phyloP scores from a whole-genome alignment of 306 rosid genomes.

The Vigna mungo region DNA sequence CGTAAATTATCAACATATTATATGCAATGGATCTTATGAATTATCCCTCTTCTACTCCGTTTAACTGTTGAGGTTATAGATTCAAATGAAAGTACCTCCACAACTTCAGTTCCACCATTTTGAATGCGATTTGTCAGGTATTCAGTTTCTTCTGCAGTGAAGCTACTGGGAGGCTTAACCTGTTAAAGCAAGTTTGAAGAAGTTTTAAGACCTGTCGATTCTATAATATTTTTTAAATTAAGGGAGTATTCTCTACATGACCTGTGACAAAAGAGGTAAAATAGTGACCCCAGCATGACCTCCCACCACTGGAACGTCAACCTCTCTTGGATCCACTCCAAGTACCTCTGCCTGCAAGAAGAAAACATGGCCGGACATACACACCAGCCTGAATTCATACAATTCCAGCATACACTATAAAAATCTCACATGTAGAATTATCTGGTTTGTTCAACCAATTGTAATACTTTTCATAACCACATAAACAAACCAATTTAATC shows the following conservation, averaged over 20 bases:
- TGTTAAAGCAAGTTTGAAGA: conserved; percentile 44
- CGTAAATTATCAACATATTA: neutral
- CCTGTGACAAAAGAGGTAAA: conserved; percentile 97
- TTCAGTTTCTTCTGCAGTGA: conserved; percentile 72
- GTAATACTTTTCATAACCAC: neutral
- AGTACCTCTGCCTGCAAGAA: conserved; percentile 85
- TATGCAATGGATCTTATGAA: conserved; percentile 11
- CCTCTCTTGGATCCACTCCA: conserved; percentile 92
- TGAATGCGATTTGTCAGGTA: conserved; percentile 93
- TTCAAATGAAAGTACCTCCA: conserved; percentile 63
- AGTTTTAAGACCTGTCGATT: neutral
- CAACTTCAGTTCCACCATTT: conserved; percentile 99
- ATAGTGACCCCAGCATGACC: conserved; percentile 97
- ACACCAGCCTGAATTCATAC: conserved; percentile 21
- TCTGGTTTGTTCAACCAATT: conserved; percentile 8
- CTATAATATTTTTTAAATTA: neutral
- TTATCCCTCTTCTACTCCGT: conserved; percentile 30
- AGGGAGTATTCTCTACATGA: conserved; percentile 39
- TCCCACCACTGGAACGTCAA: conserved; percentile 96
- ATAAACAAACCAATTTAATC: neutral
- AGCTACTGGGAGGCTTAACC: conserved; percentile 96
- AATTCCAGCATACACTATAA: neutral
- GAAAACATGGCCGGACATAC: conserved; percentile 27
- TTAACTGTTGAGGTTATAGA: conserved; percentile 4
- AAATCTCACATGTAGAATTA: conserved; percentile 23